Percentiles rank a stretch among this genome's conserved stretches.
Evolutionary conservation across 2,329 filamentous ascomycete species (phyloP).

Genomic region (Calycina herbarum): DNA sequence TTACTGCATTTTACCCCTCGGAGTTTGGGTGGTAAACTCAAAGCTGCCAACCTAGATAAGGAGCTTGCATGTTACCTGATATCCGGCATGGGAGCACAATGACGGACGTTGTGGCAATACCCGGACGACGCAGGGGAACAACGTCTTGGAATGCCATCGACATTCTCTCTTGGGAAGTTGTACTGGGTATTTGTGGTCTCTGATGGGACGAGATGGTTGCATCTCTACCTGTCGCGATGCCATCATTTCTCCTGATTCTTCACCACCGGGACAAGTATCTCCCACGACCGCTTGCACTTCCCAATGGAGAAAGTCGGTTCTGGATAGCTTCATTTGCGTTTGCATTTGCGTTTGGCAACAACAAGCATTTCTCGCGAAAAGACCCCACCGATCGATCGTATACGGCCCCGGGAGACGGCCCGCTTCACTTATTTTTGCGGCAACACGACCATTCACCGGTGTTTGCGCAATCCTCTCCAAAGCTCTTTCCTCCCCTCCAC

Average conservation of each 20-base stretch:
- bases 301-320: background rate
- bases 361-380: background rate
- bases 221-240: background rate
- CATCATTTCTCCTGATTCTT: constrained; percentile 8
- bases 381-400: too few relatives aligned
- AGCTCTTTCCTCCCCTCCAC: too few relatives aligned
- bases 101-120: background rate
- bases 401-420: too few relatives aligned
- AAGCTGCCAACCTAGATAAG: background rate
- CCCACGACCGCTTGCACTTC: background rate
- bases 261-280: background rate
- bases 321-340: constrained; percentile 4
- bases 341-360: background rate
- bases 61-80: background rate
- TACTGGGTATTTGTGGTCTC: background rate
- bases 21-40: background rate
- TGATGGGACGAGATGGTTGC: background rate
- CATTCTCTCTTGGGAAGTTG: background rate
- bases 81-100: background rate
- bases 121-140: background rate
- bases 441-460: background rate
- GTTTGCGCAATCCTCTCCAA: background rate
- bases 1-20: constrained; percentile 3
- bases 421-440: too few relatives aligned
- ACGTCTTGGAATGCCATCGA: background rate